These are phyloP conservation scores for Aspergillus terreus DNA, from an alignment of 2,329 filamentous ascomycete genomes.

Conservation along the genomic window DNA sequence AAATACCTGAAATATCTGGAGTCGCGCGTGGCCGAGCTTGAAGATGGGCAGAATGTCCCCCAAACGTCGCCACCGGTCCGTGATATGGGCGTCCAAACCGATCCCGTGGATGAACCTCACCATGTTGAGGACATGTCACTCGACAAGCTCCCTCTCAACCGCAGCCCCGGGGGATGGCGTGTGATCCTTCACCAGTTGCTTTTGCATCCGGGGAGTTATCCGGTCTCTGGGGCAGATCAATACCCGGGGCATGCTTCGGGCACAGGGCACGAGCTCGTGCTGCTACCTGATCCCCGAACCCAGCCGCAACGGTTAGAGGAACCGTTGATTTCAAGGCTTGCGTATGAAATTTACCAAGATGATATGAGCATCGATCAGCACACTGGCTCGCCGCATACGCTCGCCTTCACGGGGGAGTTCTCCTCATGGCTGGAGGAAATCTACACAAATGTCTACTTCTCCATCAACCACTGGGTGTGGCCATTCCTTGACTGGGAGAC, in stretches of 20 bases:
- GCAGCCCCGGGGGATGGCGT: neutral
- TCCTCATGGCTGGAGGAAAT: slow-evolving; percentile 20
- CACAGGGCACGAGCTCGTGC: neutral
- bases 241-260: neutral
- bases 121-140: neutral
- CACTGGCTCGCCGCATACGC: neutral
- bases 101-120: slow-evolving; percentile 2
- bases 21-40: slow-evolving; percentile 19
- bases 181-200: neutral
- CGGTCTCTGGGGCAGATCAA: neutral
- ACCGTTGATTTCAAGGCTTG: neutral
- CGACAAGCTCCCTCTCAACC: neutral
- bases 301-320: neutral
- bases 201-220: neutral
- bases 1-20: slow-evolving; percentile 24
- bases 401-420: slow-evolving; percentile 6
- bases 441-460: slow-evolving; percentile 24
- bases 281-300: neutral
- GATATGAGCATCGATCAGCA: neutral
- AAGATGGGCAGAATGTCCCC: neutral
- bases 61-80: slow-evolving; percentile 5
- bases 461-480: slow-evolving; percentile 24
- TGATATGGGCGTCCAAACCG: slow-evolving; percentile 23
- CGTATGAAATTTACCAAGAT: slow-evolving; percentile 1
- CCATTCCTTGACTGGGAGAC: slow-evolving; percentile 21